Conservation (phyloP, 768 basidiomycete genomes). For the Cystofilobasidium bisporidii region DNA sequence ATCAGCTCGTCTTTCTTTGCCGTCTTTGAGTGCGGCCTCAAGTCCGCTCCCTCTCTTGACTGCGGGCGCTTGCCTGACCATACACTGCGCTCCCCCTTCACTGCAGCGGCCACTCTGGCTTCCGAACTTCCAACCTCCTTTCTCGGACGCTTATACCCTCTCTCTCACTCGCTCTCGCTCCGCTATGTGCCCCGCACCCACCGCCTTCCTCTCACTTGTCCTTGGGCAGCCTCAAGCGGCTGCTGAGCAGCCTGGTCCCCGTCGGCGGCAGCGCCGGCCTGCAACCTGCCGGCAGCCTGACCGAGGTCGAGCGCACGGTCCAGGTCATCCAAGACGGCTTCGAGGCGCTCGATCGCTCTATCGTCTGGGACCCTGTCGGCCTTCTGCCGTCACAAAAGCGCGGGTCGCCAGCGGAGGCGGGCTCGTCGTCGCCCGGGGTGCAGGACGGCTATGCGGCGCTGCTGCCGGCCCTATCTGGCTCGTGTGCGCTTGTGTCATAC, state of each 20-base stretch:
- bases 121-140: conserved; percentile 71
- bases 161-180: conserved; percentile 61
- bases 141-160: conserved; percentile 75
- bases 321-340: background rate
- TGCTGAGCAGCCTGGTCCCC: background rate
- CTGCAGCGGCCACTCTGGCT: conserved; percentile 62
- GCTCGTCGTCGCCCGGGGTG: conserved; percentile 40
- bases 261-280: too few species aligned
- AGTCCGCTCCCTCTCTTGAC: too few species aligned
- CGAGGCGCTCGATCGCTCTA: conserved; percentile 13
- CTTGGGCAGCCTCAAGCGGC: background rate
- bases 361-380: conserved; percentile 42
- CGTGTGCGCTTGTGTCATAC: conserved; percentile 79
- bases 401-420: background rate
- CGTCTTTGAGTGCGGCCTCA: conserved; percentile 48
- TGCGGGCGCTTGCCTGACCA: too few species aligned
- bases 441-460: conserved; percentile 53
- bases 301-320: background rate
- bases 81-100: too few species aligned
- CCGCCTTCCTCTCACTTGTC: background rate
- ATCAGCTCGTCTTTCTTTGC: conserved; percentile 55
- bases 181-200: conserved; percentile 28
- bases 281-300: background rate
- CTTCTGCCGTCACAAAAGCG: conserved; percentile 31
- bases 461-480: conserved; percentile 76